Evolutionary conservation across 805 yeast genomes (phyloP).

Genomic region (Kluyveromyces aestuarii): DNA sequence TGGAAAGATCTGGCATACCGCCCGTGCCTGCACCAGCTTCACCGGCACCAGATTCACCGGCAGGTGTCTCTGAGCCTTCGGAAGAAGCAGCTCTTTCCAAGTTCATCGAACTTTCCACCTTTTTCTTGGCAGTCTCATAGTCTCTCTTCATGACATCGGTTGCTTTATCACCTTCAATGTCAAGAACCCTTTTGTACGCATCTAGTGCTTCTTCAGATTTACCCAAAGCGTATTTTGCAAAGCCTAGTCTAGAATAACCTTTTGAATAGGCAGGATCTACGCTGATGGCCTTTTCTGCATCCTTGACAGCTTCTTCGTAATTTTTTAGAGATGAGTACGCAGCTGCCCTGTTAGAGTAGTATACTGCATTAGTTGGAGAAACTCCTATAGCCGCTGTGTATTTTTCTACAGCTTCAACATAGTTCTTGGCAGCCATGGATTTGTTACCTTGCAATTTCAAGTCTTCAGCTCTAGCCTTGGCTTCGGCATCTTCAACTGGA

Average conservation of each 20-base stretch:
- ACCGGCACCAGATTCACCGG: conserved; percentile 18
- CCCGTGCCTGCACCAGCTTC: conserved; percentile 23
- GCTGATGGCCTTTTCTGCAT: conserved; percentile 74
- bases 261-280: conserved; percentile 76
- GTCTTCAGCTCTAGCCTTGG: conserved; percentile 67
- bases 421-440: conserved; percentile 73
- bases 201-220: conserved; percentile 82
- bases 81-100: conserved; percentile 26
- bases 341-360: conserved; percentile 91
- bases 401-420: conserved; percentile 57
- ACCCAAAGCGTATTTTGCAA: conserved; percentile 92
- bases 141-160: conserved; percentile 89
- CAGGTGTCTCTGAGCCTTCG: conserved; percentile 14
- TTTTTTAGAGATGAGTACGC: conserved; percentile 76
- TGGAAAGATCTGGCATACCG: conserved; percentile 73
- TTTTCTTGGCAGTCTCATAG: conserved; percentile 84
- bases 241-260: conserved; percentile 91
- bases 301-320: conserved; percentile 69
- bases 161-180: conserved; percentile 75
- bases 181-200: conserved; percentile 83
- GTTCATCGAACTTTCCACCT: conserved; percentile 67
- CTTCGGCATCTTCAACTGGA: conserved; percentile 38
- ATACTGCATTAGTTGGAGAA: conserved; percentile 69
- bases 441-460: conserved; percentile 83
- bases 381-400: conserved; percentile 74